These are phyloP conservation scores for Dactylellina drechsleri DNA, from an alignment of 2,329 filamentous ascomycete genomes.

Conservation along the genomic window DNA sequence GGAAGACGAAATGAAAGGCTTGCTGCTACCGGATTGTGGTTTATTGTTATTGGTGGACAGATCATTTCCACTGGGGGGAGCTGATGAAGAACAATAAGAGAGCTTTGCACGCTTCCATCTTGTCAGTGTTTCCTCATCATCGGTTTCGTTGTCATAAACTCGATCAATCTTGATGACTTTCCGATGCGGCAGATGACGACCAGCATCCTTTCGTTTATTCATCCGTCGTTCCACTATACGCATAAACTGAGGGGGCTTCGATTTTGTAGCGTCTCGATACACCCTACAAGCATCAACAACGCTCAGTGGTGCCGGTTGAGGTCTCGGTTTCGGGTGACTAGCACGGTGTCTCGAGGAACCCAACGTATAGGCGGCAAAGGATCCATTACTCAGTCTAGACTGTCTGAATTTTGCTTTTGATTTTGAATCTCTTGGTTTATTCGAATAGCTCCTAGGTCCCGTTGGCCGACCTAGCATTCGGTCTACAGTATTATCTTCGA, in stretches of 20 bases:
- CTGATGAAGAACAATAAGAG: slow-evolving; percentile 7
- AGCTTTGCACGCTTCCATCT: slow-evolving; percentile 32
- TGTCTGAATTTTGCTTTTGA: slow-evolving; percentile 29
- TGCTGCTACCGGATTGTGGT: background rate
- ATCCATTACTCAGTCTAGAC: slow-evolving; percentile 10
- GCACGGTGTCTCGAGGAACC: background rate
- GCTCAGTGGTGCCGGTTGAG: slow-evolving; percentile 35
- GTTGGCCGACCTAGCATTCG: slow-evolving; percentile 35
- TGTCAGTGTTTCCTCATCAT: slow-evolving; percentile 40
- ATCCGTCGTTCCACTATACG: slow-evolving; percentile 38
- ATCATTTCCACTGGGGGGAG: background rate
- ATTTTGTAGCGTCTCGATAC: slow-evolving; percentile 27
- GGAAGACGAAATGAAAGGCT: background rate
- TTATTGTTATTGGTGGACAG: background rate
- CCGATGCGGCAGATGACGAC: slow-evolving; percentile 35
- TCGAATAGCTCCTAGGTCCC: background rate
- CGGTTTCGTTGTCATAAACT: slow-evolving; percentile 43
- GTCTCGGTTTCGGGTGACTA: slow-evolving; percentile 9
- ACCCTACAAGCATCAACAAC: slow-evolving; percentile 45
- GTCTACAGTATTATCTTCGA: slow-evolving; percentile 44
- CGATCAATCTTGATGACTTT: slow-evolving; percentile 43
- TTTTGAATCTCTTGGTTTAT: slow-evolving; percentile 6
- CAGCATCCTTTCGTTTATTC: slow-evolving; percentile 30
- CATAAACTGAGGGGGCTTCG: slow-evolving; percentile 43
- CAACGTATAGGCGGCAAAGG: background rate